Evolutionary conservation across 2,329 filamentous ascomycete genomes (phyloP).

Genomic region (Colletotrichum simmondsii): DNA sequence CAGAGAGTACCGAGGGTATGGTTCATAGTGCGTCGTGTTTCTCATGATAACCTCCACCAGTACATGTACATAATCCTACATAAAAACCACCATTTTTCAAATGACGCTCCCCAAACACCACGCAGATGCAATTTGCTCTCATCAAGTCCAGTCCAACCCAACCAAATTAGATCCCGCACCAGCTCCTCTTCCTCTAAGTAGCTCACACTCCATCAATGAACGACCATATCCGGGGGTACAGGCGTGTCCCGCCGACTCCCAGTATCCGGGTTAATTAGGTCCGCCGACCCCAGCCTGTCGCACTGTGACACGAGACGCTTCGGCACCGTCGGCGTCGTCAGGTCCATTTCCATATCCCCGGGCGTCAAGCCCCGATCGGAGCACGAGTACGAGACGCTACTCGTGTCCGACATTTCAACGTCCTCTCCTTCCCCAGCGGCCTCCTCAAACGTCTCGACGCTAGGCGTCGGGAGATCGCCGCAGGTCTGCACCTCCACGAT

Average conservation of each 20-base stretch:
- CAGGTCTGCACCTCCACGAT: conserved; percentile 17
- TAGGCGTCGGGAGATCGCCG: conserved; percentile 52
- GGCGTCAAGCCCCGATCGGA: conserved; percentile 44
- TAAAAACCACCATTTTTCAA: conserved; percentile 2
- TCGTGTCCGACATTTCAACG: conserved; percentile 62
- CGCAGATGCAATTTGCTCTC: not conserved
- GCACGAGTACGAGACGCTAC: conserved; percentile 42
- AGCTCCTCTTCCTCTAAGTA: not conserved
- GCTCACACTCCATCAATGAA: not conserved
- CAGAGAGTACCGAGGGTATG: not conserved
- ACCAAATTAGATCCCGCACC: not conserved
- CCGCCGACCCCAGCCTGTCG: conserved; percentile 41
- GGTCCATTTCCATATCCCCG: conserved; percentile 47
- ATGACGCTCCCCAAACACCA: conserved; percentile 6
- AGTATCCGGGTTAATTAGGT: conserved; percentile 41
- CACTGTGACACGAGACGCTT: conserved; percentile 23
- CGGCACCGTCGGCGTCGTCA: conserved; percentile 51
- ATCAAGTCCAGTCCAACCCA: not conserved
- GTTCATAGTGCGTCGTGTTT: conserved; percentile 24
- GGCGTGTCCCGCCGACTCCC: conserved; percentile 47
- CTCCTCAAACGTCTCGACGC: conserved; percentile 50
- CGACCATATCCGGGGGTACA: conserved; percentile 44
- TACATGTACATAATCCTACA: conserved; percentile 29
- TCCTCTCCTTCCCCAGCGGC: conserved; percentile 47
- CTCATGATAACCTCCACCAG: conserved; percentile 17